These are phyloP conservation scores for Panicum hallii DNA, from an alignment of 202 grass and related monocot species.

Conservation along the genomic window DNA sequence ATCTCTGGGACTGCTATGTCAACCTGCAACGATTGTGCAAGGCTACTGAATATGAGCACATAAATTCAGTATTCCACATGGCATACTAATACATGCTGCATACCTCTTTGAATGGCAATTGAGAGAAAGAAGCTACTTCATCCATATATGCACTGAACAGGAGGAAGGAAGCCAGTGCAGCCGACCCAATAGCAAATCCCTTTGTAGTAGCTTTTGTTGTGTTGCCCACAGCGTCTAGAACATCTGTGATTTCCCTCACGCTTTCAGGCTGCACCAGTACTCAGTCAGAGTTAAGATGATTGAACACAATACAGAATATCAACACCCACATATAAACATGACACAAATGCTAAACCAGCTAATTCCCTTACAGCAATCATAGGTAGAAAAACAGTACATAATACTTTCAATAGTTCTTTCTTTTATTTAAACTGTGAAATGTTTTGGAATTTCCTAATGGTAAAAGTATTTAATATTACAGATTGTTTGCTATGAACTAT, in stretches of 20 bases:
- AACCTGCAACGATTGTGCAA: slow-evolving; percentile 66
- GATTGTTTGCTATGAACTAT: not conserved
- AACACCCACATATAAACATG: slow-evolving; percentile 22
- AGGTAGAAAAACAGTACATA: slow-evolving; percentile 10
- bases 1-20: slow-evolving; percentile 97
- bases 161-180: slow-evolving; percentile 96
- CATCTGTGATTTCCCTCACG: slow-evolving; percentile 95
- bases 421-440: not conserved
- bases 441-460: not conserved
- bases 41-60: slow-evolving; percentile 29
- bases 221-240: slow-evolving; percentile 98
- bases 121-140: slow-evolving; percentile 93
- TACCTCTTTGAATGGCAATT: slow-evolving; percentile 89
- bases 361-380: not conserved
- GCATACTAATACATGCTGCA: slow-evolving; percentile 33
- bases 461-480: slow-evolving; percentile 24
- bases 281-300: slow-evolving; percentile 25
- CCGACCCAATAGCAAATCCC: slow-evolving; percentile 99
- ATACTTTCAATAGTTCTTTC: not conserved
- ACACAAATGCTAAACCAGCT: slow-evolving; percentile 12
- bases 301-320: slow-evolving; percentile 29
- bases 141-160: slow-evolving; percentile 99
- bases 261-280: slow-evolving; percentile 91
- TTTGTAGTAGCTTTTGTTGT: slow-evolving; percentile 99
- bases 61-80: slow-evolving; percentile 33